Evolutionary conservation across 306 rosid species (phyloP), one percentile per base, ranked within the genome.

Genomic region (Psophocarpus tetragonolobus): DNA sequence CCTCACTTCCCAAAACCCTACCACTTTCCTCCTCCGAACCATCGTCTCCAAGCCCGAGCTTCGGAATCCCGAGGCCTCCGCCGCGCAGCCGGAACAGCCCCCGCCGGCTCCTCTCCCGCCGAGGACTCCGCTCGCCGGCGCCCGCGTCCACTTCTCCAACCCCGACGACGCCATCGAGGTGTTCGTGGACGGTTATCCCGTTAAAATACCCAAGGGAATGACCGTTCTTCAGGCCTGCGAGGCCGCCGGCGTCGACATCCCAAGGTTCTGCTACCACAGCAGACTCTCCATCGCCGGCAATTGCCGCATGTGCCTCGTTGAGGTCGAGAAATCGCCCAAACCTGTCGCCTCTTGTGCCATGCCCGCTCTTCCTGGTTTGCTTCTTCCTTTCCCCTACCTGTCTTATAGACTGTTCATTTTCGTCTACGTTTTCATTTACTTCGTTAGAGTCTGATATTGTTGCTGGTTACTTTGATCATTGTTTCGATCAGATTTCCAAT

Each of bases 321-420:
- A 92, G 91, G 99, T 95, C 20, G 99, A 95, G 97, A 95, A 95
- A 85, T 92, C 99, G 1, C 99, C 99, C 33, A 95, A 95, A 85
- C 99, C 99, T 30, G 99, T 95, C 51, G 99, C 99, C 58, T 95
- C 99, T 61, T 95, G 99, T 45, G 99, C 99, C 87, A 95, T 95
- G 99, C 99, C 99, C n/a, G 99, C 99, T 58, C 97, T 95, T 76
- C 99, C 99, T 73, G 97, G 98, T 94, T 23, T 39, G 76, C 30
- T 4, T 62, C 8, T 32, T 36, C 0, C 2, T 2, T n/a, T 64
- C 27, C 50, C 30, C 10, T 60, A 54, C 5, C 29, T 51, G 8
- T 54, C 2, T 21, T 29, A 12, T 44, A 42, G 47, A 39, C 7
- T n/a, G 23, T 4, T 60, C 47, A 23, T 8, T 54, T 65, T 18